Conservation (phyloP, 306 rosid genomes). For the Glycine latifolia region DNA sequence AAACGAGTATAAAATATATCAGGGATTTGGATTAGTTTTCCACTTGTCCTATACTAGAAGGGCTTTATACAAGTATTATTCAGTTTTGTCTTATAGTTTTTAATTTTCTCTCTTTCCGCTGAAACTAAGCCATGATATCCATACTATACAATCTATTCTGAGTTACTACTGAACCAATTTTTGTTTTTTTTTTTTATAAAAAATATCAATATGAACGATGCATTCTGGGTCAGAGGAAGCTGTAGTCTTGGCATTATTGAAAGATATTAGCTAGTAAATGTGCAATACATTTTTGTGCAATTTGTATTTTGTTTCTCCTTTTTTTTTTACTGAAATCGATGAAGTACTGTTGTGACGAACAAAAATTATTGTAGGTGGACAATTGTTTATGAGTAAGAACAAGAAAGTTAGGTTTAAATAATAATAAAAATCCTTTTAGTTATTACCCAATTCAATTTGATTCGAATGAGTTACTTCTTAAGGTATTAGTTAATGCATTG, state of each 20-base stretch:
- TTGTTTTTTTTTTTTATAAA: no score
- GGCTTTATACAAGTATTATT: background rate
- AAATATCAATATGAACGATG: background rate
- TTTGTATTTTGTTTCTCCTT: background rate
- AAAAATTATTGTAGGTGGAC: background rate
- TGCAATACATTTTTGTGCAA: background rate
- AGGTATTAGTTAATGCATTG: no score
- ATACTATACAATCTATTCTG: background rate
- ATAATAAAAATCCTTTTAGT: background rate
- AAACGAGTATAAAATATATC: background rate
- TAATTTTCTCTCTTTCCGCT: constrained; percentile 41
- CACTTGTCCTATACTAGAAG: constrained; percentile 18
- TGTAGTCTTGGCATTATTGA: background rate
- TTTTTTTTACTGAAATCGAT: background rate
- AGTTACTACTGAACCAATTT: background rate
- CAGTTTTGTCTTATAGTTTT: constrained; percentile 39
- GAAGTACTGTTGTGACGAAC: background rate
- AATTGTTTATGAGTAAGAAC: background rate
- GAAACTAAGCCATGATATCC: background rate
- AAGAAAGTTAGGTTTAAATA: background rate
- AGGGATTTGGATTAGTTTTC: background rate
- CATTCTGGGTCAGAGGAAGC: background rate
- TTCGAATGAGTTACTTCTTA: no score
- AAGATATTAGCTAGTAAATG: background rate
- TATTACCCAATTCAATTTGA: background rate